Base-by-base conservation (phyloP, 495 filamentous ascomycete species). In the Penicillium riverlandense region DNA sequence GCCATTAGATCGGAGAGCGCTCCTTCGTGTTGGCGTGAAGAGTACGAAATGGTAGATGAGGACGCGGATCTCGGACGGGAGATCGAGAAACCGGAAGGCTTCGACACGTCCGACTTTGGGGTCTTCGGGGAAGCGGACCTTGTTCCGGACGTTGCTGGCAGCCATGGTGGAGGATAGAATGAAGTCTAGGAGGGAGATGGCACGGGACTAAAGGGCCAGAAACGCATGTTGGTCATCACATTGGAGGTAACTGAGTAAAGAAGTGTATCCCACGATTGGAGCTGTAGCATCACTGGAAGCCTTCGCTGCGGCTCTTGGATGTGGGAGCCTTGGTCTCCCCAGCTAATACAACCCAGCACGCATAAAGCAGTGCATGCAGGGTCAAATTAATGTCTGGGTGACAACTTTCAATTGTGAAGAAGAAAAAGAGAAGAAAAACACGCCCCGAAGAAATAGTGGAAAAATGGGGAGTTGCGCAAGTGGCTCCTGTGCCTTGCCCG, bases 51-150 rank as follows among this genome's bases (percentile, higher is more conserved):
- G 70, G 57, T 90, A 89, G 33, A 95, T 77, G 38, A 78, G 78
- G 35, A 80, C 50, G 8, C 88, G 85, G 29, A 95, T 69, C 55
- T 95, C 89, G 8, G 79, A 74, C 0, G 89, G 89, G 0, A 95
- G 71, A 38, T 82, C 75, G 56, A 94, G 77, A 63, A 94, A 89
- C 27, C 70, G 78, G 54, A 94, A 94, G 0, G 77, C 71, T 16
- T 43, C 32, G 4, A 28, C 42, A 29, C n/a, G n/a, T n/a, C n/a
- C 0, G 22, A 22, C 22, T 3, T 48, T 39, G 41, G 41, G 7
- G 2, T 2, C 5, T 31, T 48, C 41, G 38, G 12, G 41, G 11
- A 42, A 9, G 30, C 22, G 27, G 11, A 35, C 42, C 39, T 36
- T 47, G 37, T 37, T 42, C 30, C 15, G n/a, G 9, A 43, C 27